phyloP scores from a whole-genome alignment of 768 basidiomycete species.

The Tulasnella sp. region DNA sequence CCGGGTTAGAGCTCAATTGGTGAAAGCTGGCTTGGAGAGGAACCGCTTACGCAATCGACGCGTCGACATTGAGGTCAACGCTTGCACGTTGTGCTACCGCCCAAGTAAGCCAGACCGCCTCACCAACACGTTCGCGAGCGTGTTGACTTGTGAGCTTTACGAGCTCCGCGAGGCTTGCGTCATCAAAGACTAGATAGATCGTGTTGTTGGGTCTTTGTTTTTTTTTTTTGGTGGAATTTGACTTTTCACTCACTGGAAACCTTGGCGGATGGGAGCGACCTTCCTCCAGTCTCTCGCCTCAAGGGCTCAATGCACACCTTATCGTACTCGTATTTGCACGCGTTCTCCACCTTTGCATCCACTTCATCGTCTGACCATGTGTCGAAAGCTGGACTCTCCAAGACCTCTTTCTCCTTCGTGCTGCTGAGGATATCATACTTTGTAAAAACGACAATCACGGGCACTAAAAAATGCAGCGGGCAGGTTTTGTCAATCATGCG shows the following conservation, averaged over 20 bases:
- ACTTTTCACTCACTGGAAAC: too few relatives aligned
- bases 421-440: conserved; percentile 23
- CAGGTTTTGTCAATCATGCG: background rate
- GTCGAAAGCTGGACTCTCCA: background rate
- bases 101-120: background rate
- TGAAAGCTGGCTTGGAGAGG: too few relatives aligned
- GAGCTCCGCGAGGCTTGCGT: background rate
- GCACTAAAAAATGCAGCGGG: conserved; percentile 21
- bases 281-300: too few relatives aligned
- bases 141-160: background rate
- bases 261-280: too few relatives aligned
- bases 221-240: too few relatives aligned
- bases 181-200: too few relatives aligned
- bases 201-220: too few relatives aligned
- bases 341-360: background rate
- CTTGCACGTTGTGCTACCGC: background rate
- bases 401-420: background rate
- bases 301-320: background rate
- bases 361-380: background rate
- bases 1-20: too few relatives aligned
- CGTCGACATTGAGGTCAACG: background rate
- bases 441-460: conserved; percentile 29
- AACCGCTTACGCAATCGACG: background rate
- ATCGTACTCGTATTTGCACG: background rate
- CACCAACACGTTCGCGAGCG: background rate